phyloP scores from a whole-genome alignment of 208 protist genomes.

The Trypanosoma scelopori region DNA sequence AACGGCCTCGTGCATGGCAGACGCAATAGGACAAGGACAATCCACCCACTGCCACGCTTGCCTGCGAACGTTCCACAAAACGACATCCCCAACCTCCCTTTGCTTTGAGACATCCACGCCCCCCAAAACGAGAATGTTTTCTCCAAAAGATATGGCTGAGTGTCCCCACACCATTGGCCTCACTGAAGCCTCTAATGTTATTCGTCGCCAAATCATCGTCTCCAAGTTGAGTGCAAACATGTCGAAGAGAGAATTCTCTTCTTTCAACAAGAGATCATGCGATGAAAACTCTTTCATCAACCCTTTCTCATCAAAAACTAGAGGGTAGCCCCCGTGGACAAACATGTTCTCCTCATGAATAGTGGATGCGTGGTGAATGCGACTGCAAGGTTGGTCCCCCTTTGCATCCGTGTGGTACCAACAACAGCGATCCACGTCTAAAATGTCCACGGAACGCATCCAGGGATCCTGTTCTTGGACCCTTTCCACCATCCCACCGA shows the following conservation, averaged over 20 bases:
- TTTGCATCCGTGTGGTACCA: constrained; percentile 10
- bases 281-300: constrained; percentile 8
- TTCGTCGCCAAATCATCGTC: constrained; percentile 18
- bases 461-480: constrained; percentile 1
- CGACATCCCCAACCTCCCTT: constrained; percentile 13
- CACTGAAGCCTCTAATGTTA: not conserved
- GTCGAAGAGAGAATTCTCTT: constrained; percentile 12
- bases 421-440: not conserved
- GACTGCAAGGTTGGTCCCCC: constrained; percentile 17
- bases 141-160: constrained; percentile 11
- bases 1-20: constrained; percentile 12
- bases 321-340: constrained; percentile 16
- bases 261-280: constrained; percentile 2
- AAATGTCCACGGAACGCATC: constrained; percentile 14
- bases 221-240: constrained; percentile 19
- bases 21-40: constrained; percentile 5
- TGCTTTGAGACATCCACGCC: constrained; percentile 13
- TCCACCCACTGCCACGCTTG: not conserved
- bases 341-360: constrained; percentile 5
- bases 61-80: not conserved
- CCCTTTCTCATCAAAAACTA: constrained; percentile 6
- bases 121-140: constrained; percentile 20
- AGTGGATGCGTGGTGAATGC: constrained; percentile 8
- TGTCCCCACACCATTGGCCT: constrained; percentile 15
- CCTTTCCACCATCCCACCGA: constrained; percentile 18